These are phyloP conservation scores for Dactylellina drechsleri DNA, from an alignment of 2,329 filamentous ascomycete genomes.

Conservation along the genomic window DNA sequence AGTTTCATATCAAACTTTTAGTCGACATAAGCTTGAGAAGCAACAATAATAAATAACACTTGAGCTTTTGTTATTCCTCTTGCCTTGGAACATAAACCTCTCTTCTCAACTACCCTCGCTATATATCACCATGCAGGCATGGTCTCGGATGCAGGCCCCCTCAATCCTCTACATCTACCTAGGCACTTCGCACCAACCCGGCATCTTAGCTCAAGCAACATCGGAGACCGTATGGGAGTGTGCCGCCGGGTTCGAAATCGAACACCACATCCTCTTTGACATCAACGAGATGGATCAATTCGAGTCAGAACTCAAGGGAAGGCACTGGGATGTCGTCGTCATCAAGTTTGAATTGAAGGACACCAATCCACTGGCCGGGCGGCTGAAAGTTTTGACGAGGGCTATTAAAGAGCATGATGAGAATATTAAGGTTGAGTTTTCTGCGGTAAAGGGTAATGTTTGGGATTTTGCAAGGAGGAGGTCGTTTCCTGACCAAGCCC, in stretches of 20 bases:
- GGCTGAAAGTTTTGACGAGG: constrained; percentile 12
- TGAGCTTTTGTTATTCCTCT: too few species aligned
- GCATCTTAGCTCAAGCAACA: constrained; percentile 11
- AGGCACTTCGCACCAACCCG: background rate
- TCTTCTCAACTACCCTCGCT: background rate
- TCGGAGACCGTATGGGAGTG: background rate
- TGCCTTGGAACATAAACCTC: too few species aligned
- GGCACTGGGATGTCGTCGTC: constrained; percentile 28
- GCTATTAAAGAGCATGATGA: constrained; percentile 19
- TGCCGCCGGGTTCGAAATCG: constrained; percentile 25
- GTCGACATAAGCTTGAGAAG: too few species aligned
- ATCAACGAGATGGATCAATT: constrained; percentile 13
- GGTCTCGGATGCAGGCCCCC: constrained; percentile 5
- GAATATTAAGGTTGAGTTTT: constrained; percentile 26
- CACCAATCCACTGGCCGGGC: background rate
- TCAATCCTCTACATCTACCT: constrained; percentile 30
- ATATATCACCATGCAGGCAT: constrained; percentile 4
- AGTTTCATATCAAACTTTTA: too few species aligned
- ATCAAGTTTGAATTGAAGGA: constrained; percentile 18
- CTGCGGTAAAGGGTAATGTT: constrained; percentile 5
- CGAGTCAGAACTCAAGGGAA: constrained; percentile 19
- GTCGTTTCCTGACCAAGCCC: constrained; percentile 21
- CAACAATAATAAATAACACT: too few species aligned
- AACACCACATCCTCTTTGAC: constrained; percentile 8
- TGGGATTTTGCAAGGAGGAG: constrained; percentile 14